Conservation (phyloP, 78 protist genomes). For the Speleostelium caveatum region DNA sequence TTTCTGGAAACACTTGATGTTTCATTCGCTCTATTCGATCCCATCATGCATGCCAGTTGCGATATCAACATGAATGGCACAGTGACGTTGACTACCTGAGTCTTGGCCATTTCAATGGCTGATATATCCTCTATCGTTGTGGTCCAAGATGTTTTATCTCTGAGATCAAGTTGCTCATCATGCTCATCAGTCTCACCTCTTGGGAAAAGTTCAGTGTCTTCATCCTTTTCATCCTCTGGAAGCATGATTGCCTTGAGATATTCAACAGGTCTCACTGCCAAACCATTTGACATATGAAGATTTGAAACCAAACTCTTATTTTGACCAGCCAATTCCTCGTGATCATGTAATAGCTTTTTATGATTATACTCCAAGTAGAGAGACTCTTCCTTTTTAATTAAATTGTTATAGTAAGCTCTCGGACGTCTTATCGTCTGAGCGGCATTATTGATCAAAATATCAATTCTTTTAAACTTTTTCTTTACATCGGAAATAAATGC, state of each 20-base stretch:
- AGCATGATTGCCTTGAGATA: not conserved
- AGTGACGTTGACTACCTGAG: conserved; percentile 66
- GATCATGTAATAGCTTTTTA: no score
- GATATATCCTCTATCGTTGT: conserved; percentile 76
- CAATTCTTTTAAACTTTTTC: conserved; percentile 40
- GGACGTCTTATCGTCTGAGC: conserved; percentile 86
- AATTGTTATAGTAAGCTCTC: conserved; percentile 24
- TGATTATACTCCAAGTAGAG: not conserved
- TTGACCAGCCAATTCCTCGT: not conserved
- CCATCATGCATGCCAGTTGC: conserved; percentile 57
- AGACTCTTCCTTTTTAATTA: conserved; percentile 1
- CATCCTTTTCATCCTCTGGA: not conserved
- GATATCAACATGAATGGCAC: conserved; percentile 85
- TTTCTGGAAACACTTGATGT: no score
- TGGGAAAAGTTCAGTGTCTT: conserved; percentile 3
- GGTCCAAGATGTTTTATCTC: conserved; percentile 67
- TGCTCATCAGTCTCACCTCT: conserved; percentile 45
- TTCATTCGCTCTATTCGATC: not conserved
- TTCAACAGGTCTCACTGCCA: no score
- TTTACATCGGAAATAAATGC: conserved; percentile 19
- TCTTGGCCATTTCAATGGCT: conserved; percentile 77
- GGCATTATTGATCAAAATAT: conserved; percentile 88
- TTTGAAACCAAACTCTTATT: not conserved
- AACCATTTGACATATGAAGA: not conserved
- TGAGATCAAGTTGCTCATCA: conserved; percentile 85